A percentile compares a stretch with the other conserved stretches of the same genome.
Conservation (phyloP, 768 basidiomycete genomes). For the Boletus huronensis region DNA sequence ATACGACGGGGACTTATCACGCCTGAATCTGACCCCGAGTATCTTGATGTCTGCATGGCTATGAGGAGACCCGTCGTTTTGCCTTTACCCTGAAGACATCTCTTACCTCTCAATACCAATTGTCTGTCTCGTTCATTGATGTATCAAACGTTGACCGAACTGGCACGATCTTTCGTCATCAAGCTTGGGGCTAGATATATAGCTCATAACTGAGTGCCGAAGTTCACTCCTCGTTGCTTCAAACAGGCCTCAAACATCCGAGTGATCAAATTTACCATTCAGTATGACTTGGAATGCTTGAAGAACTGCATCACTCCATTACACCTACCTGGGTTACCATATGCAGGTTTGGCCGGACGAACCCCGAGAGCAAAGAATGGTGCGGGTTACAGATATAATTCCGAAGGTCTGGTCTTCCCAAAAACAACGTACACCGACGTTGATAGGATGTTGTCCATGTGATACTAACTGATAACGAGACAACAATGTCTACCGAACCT, state of each 20-base stretch:
- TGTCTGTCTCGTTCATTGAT: not conserved
- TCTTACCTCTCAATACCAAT: not conserved
- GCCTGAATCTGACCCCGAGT: constrained; percentile 23
- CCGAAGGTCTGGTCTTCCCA: not conserved
- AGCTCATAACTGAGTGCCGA: not conserved
- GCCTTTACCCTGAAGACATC: constrained; percentile 16
- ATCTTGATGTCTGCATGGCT: constrained; percentile 24
- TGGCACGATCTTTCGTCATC: not conserved
- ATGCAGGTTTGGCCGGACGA: not conserved
- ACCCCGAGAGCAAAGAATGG: not conserved
- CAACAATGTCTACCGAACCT: not conserved
- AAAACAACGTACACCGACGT: not conserved
- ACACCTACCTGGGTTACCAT: not conserved
- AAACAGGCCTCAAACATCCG: not conserved
- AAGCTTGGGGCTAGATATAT: not conserved
- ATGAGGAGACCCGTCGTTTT: constrained; percentile 17
- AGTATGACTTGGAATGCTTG: not conserved
- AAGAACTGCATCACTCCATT: not conserved
- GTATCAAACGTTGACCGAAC: not conserved
- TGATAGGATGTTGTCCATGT: not conserved
- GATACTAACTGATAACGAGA: not conserved
- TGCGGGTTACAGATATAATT: not conserved
- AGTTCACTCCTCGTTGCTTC: not conserved
- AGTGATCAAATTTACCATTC: too few relatives aligned
- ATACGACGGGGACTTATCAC: constrained; percentile 34